Percentiles rank a stretch among this genome's conserved stretches.
Conservation (phyloP, 2,329 filamentous ascomycete genomes). For the Bipolaris zeicola region DNA sequence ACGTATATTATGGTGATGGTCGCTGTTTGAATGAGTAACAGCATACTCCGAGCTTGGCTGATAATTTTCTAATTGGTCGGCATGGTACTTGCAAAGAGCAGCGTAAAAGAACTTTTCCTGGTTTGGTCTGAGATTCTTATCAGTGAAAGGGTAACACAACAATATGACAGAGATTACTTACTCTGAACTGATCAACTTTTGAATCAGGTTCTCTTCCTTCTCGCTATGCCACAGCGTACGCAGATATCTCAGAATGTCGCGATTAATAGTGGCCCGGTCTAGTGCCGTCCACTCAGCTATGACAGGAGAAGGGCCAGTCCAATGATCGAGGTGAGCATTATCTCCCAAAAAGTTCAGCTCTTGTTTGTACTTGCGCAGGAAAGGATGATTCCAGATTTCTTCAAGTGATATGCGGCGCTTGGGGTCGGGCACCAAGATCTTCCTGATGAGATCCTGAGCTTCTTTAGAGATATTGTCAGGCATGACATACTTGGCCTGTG, state of each 20-base stretch:
- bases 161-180: constrained; percentile 28
- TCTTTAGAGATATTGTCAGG: constrained; percentile 63
- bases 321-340: constrained; percentile 56
- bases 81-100: constrained; percentile 78
- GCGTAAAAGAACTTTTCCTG: constrained; percentile 95
- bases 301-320: constrained; percentile 61
- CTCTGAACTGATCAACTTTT: constrained; percentile 64
- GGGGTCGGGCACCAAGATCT: constrained; percentile 80
- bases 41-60: constrained; percentile 65
- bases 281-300: constrained; percentile 68
- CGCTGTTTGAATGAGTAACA: constrained; percentile 83
- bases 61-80: constrained; percentile 87
- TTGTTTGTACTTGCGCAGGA: constrained; percentile 79
- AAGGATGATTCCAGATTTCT: constrained; percentile 83
- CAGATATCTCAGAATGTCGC: constrained; percentile 81
- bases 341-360: constrained; percentile 71
- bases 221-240: constrained; percentile 91
- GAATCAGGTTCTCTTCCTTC: constrained; percentile 71
- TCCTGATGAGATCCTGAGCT: constrained; percentile 76
- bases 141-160: background rate
- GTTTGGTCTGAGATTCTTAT: constrained; percentile 65
- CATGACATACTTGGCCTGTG: constrained; percentile 56
- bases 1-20: constrained; percentile 68
- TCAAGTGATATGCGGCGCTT: constrained; percentile 77
- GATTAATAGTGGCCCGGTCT: constrained; percentile 72